These are phyloP conservation scores for Aspergillus aculeatinus DNA, from an alignment of 2,329 filamentous ascomycete species.

Conservation along the genomic window DNA sequence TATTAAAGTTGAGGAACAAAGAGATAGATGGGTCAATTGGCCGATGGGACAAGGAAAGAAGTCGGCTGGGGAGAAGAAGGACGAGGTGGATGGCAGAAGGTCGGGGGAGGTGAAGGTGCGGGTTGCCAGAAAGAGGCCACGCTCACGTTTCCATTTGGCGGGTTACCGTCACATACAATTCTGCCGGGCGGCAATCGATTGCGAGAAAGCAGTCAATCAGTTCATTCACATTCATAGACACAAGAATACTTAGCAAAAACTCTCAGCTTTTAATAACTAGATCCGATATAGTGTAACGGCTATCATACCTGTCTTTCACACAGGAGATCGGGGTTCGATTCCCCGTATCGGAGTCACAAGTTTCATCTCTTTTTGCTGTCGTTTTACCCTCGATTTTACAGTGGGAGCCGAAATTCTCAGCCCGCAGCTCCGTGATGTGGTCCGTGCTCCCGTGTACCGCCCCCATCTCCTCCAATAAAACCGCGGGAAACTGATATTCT, in stretches of 20 bases:
- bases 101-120: constrained; percentile 21
- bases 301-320: constrained; percentile 16
- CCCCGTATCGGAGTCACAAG: constrained; percentile 28
- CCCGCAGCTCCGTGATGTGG: too few species aligned
- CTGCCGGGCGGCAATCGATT: neutral
- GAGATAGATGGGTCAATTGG: constrained; percentile 13
- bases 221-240: too few species aligned
- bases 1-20: constrained; percentile 12
- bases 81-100: constrained; percentile 7
- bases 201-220: too few species aligned
- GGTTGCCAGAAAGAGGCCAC: constrained; percentile 28
- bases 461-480: too few species aligned
- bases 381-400: neutral
- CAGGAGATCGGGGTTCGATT: constrained; percentile 21
- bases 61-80: constrained; percentile 7
- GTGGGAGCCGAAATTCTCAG: neutral
- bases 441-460: too few species aligned
- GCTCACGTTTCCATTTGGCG: constrained; percentile 23
- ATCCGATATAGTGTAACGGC: constrained; percentile 14
- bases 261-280: neutral
- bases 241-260: too few species aligned
- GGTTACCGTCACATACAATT: constrained; percentile 19
- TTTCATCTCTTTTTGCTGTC: neutral
- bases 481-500: too few species aligned
- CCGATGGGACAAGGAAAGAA: constrained; percentile 13